Percentiles rank a stretch among this genome's conserved stretches.
Conservation (phyloP, 192 early-diverging fungal species). For the Linnemannia exigua region DNA sequence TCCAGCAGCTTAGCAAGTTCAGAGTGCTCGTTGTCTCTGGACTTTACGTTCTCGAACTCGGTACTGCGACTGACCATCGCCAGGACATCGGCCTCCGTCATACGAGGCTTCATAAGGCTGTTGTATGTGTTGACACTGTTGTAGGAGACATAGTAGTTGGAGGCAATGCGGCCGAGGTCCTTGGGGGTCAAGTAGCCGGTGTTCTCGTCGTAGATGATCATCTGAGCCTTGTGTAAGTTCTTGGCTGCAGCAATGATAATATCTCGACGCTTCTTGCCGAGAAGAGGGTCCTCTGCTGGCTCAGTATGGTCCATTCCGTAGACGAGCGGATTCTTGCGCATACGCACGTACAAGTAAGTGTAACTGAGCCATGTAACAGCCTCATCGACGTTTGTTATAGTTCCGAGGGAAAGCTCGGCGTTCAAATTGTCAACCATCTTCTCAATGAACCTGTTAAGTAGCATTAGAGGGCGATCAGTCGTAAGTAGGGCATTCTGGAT, state of each 20-base stretch:
- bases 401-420: conserved; percentile 96
- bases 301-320: conserved; percentile 92
- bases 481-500: not conserved
- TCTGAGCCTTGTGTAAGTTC: conserved; percentile 85
- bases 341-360: conserved; percentile 96
- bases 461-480: not conserved
- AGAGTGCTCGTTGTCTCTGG: conserved; percentile 88
- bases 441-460: conserved; percentile 73
- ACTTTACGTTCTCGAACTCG: conserved; percentile 96
- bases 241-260: conserved; percentile 84
- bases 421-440: conserved; percentile 96
- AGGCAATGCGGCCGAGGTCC: conserved; percentile 94
- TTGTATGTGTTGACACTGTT: conserved; percentile 93
- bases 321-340: conserved; percentile 94
- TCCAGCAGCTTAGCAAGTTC: conserved; percentile 83
- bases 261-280: conserved; percentile 86
- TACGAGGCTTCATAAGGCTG: conserved; percentile 83
- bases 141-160: conserved; percentile 92
- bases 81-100: conserved; percentile 96
- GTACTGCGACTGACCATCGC: conserved; percentile 89
- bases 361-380: conserved; percentile 97
- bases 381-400: conserved; percentile 95
- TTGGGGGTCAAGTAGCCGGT: conserved; percentile 90
- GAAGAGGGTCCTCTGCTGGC: conserved; percentile 80
- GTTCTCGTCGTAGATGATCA: conserved; percentile 91